Conservation (phyloP, 805 yeast genomes). For the Myxozyma geophila region DNA sequence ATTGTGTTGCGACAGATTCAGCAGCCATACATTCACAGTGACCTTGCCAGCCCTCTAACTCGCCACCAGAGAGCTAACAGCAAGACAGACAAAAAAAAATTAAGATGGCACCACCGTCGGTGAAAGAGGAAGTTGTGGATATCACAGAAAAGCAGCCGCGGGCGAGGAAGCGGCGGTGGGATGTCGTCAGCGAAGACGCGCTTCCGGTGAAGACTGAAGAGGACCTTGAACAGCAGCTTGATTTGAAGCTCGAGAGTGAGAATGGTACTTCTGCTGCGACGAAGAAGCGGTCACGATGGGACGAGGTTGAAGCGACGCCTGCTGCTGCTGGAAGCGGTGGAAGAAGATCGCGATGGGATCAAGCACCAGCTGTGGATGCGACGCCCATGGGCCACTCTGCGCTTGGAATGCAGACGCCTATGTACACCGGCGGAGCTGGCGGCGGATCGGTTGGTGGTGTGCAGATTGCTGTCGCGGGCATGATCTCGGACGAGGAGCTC, state of each 20-base stretch:
- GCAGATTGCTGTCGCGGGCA: constrained; percentile 14
- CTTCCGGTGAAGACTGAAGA: constrained; percentile 33
- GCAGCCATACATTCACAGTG: too few relatives aligned
- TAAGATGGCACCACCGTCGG: constrained; percentile 19
- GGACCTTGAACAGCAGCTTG: constrained; percentile 44
- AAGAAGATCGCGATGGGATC: constrained; percentile 45
- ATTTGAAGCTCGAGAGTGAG: constrained; percentile 46
- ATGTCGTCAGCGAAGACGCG: constrained; percentile 35
- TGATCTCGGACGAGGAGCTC: constrained; percentile 53
- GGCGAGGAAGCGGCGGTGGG: constrained; percentile 44
- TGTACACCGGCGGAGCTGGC: constrained; percentile 9
- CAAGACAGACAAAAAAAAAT: background rate
- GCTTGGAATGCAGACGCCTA: constrained; percentile 41
- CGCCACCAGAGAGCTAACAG: background rate
- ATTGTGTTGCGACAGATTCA: too few relatives aligned
- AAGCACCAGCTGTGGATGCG: constrained; percentile 38
- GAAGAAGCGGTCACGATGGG: constrained; percentile 39
- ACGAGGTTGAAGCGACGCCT: constrained; percentile 34
- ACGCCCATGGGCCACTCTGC: constrained; percentile 30
- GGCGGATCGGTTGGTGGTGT: background rate
- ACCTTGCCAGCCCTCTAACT: too few relatives aligned
- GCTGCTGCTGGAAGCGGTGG: background rate
- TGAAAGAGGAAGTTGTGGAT: constrained; percentile 14
- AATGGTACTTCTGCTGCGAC: constrained; percentile 8
- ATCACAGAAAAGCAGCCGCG: constrained; percentile 20